Percentiles rank a stretch among this genome's conserved stretches.
phyloP scores from a whole-genome alignment of 2,329 filamentous ascomycete genomes.

The Alternaria ethzedia region DNA sequence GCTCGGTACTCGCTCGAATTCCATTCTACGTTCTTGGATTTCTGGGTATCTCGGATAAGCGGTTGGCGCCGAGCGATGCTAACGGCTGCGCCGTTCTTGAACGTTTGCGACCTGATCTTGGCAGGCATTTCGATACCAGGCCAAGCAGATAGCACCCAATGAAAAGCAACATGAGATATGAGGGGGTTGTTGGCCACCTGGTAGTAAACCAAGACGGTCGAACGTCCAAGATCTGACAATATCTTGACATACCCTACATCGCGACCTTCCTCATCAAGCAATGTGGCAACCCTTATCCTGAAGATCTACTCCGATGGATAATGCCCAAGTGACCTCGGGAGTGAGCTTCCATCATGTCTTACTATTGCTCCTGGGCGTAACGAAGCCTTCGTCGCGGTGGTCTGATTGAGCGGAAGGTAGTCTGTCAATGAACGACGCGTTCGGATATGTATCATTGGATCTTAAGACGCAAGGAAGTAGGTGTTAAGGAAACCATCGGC shows the following conservation, averaged over 20 bases:
- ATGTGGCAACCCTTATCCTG: background rate
- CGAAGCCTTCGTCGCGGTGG: background rate
- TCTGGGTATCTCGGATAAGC: background rate
- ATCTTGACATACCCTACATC: constrained; percentile 3
- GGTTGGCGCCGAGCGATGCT: constrained; percentile 27
- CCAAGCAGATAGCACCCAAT: constrained; percentile 6
- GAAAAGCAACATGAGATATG: background rate
- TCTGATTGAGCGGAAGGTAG: background rate
- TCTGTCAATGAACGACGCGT: background rate
- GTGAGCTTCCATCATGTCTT: background rate
- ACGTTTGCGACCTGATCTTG: background rate
- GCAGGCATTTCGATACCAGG: constrained; percentile 6
- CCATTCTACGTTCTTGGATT: constrained; percentile 1
- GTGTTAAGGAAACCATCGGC: background rate
- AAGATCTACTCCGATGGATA: background rate
- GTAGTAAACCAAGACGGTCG: background rate
- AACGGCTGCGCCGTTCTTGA: constrained; percentile 3
- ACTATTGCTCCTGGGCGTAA: background rate
- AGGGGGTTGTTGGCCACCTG: background rate
- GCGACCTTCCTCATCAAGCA: constrained; percentile 27
- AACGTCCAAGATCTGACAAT: background rate
- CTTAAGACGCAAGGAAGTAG: background rate
- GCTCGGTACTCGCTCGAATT: background rate
- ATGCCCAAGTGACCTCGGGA: background rate
- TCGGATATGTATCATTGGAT: background rate